These are phyloP conservation scores for Panaeolus cyanescens DNA, from an alignment of 768 basidiomycete genomes.

Conservation along the genomic window DNA sequence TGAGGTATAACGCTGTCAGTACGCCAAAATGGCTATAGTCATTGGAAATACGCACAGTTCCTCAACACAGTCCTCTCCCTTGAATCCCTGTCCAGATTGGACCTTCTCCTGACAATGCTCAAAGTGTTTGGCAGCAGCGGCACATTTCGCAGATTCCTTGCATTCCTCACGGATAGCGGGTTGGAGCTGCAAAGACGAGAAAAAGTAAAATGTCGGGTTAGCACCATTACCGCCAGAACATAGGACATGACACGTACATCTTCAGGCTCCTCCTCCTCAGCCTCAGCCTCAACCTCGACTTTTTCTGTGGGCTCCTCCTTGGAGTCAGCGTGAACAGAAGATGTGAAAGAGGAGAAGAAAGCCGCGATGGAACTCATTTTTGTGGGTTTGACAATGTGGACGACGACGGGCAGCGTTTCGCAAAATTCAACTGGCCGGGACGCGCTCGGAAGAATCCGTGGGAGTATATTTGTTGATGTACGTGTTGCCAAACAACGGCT, in stretches of 20 bases:
- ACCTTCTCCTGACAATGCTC: slow-evolving; percentile 91
- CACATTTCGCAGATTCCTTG: slow-evolving; percentile 65
- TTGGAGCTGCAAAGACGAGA: slow-evolving; percentile 46
- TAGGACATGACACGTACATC: slow-evolving; percentile 58
- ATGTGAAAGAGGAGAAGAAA: slow-evolving; percentile 49
- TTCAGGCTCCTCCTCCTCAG: slow-evolving; percentile 68
- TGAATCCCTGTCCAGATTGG: slow-evolving; percentile 76
- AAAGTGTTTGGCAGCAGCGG: slow-evolving; percentile 76
- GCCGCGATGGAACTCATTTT: slow-evolving; percentile 43
- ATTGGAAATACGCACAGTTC: slow-evolving; percentile 68
- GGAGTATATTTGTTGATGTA: slow-evolving; percentile 19
- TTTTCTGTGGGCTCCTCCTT: slow-evolving; percentile 61
- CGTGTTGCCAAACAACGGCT: slow-evolving; percentile 44
- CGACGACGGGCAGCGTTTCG: background rate
- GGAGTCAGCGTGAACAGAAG: slow-evolving; percentile 45
- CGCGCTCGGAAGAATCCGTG: slow-evolving; percentile 2
- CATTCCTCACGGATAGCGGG: slow-evolving; percentile 79
- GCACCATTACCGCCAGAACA: background rate
- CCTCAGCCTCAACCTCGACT: slow-evolving; percentile 37
- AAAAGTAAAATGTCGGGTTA: slow-evolving; percentile 1
- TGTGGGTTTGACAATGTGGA: slow-evolving; percentile 6
- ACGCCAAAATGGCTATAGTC: background rate
- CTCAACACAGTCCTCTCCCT: slow-evolving; percentile 91
- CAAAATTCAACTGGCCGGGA: background rate
- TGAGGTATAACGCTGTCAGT: background rate